These are phyloP conservation scores for Hordeum pubiflorum DNA, from an alignment of 202 grass and related monocot species.

Conservation along the genomic window DNA sequence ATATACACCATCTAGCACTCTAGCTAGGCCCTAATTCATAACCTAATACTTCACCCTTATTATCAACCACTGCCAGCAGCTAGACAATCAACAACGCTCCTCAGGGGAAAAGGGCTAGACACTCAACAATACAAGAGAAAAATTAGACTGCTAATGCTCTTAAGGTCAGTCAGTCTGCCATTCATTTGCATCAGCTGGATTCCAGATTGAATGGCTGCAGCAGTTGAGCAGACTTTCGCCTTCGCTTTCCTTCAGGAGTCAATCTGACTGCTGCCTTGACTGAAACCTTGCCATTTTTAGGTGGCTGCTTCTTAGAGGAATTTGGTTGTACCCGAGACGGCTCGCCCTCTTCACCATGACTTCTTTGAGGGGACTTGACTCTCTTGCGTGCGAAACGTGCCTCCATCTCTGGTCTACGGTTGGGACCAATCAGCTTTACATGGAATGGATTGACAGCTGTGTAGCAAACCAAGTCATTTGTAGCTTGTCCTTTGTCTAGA, in stretches of 20 bases:
- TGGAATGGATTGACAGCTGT: constrained; percentile 70
- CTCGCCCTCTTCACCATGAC: neutral
- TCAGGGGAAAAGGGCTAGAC: neutral
- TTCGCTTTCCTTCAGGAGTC: constrained; percentile 80
- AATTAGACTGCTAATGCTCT: neutral
- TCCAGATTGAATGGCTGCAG: constrained; percentile 37
- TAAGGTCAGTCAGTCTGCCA: neutral
- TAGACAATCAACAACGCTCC: neutral
- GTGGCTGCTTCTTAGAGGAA: constrained; percentile 23
- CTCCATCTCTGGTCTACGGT: constrained; percentile 30
- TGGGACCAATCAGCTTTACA: constrained; percentile 44
- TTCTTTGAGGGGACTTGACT: constrained; percentile 51
- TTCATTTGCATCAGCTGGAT: constrained; percentile 29
- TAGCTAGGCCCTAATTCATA: constrained; percentile 25
- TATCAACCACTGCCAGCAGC: neutral
- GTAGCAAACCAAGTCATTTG: constrained; percentile 59
- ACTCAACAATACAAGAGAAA: constrained; percentile 2
- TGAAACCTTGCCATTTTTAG: constrained; percentile 45
- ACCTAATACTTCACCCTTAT: neutral
- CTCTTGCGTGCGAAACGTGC: constrained; percentile 54
- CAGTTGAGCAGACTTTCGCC: constrained; percentile 38
- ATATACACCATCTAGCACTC: constrained; percentile 32
- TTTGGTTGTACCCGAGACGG: neutral
- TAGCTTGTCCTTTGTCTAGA: constrained; percentile 51
- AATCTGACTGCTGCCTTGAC: constrained; percentile 40